Conservation (phyloP, 2,329 filamentous ascomycete species). For the Aspergillus transmontanensis region DNA sequence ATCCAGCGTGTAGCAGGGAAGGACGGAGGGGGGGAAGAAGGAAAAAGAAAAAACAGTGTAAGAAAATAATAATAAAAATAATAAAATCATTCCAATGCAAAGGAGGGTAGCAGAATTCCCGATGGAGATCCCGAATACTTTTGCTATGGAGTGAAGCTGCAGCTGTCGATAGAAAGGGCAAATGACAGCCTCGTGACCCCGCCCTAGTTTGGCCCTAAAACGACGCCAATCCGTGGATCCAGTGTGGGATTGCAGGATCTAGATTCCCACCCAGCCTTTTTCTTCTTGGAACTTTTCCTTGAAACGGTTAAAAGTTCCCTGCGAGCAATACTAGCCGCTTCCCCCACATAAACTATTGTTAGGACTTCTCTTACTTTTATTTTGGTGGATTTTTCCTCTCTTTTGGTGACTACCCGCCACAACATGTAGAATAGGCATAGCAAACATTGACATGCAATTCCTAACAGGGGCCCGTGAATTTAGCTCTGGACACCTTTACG, state of each 20-base stretch:
- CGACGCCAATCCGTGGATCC: background rate
- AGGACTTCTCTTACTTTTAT: background rate
- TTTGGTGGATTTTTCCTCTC: background rate
- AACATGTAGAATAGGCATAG: background rate
- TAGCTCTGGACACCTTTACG: too few relatives aligned
- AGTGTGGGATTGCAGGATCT: background rate
- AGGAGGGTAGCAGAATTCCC: background rate
- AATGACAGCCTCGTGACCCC: constrained; percentile 1
- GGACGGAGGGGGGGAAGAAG: background rate
- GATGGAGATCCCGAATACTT: background rate
- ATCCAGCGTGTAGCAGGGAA: background rate
- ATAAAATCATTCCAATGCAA: background rate
- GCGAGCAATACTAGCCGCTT: background rate
- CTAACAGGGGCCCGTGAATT: too few relatives aligned
- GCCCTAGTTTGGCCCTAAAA: background rate
- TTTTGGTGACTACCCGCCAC: background rate
- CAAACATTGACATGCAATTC: background rate
- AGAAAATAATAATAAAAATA: background rate
- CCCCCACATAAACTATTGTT: background rate
- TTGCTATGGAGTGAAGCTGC: background rate
- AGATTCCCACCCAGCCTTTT: constrained; percentile 1
- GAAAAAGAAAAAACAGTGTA: background rate
- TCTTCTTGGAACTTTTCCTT: constrained; percentile 5
- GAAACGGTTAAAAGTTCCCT: constrained; percentile 20
- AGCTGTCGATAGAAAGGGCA: background rate